phyloP scores from a whole-genome alignment of 2,329 filamentous ascomycete species.

The Canariomyces notabilis region DNA sequence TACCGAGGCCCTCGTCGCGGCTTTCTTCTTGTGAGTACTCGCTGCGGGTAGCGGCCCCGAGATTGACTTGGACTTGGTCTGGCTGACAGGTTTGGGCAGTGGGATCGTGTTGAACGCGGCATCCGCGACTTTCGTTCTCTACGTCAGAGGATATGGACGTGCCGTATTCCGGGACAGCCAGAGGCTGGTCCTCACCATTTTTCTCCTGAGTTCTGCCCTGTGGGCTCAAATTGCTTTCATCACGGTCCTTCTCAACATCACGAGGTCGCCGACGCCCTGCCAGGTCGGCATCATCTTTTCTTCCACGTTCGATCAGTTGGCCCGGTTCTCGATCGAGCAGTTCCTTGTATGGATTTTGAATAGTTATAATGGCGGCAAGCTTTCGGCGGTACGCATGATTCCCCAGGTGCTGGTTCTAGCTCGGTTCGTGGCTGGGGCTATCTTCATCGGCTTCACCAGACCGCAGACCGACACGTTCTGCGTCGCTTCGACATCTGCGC shows the following conservation, averaged over 20 bases:
- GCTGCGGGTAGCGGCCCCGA: neutral
- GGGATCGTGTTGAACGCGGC: conserved; percentile 51
- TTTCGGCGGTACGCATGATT: conserved; percentile 34
- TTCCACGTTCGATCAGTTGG: conserved; percentile 53
- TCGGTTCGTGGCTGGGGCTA: conserved; percentile 48
- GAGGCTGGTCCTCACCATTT: conserved; percentile 59
- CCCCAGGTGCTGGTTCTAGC: conserved; percentile 44
- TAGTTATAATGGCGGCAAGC: conserved; percentile 29
- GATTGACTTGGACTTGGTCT: neutral
- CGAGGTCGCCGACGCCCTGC: conserved; percentile 39
- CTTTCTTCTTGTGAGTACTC: conserved; percentile 49
- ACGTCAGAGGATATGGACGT: conserved; percentile 43
- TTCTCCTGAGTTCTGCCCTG: conserved; percentile 45
- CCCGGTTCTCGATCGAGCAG: conserved; percentile 49
- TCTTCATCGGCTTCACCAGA: conserved; percentile 51
- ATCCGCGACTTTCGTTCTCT: conserved; percentile 42
- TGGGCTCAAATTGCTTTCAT: conserved; percentile 52
- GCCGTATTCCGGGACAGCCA: conserved; percentile 51
- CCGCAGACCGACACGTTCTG: conserved; percentile 50
- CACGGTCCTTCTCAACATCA: conserved; percentile 42
- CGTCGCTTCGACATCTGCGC: conserved; percentile 41
- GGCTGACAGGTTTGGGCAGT: conserved; percentile 29
- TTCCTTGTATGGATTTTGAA: conserved; percentile 49
- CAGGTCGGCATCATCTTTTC: conserved; percentile 49
- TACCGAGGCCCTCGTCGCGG: conserved; percentile 46